Percentiles rank a stretch among this genome's conserved stretches.
Conservation (phyloP, 495 filamentous ascomycete genomes). For the Acidiella bohemica region DNA sequence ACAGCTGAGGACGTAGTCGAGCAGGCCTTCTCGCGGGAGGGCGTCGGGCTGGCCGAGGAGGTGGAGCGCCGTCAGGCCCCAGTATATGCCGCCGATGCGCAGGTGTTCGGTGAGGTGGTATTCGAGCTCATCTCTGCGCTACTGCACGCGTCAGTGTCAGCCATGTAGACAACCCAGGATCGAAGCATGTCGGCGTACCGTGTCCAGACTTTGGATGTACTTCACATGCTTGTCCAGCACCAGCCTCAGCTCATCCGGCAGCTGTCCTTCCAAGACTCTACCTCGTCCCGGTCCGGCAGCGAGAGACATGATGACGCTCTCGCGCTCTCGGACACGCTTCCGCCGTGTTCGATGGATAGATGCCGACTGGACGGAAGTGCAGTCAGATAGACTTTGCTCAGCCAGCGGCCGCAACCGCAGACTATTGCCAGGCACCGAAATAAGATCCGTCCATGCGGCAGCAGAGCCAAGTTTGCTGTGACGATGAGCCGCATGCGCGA, state of each 20-base stretch:
- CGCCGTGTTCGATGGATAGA: too few relatives aligned
- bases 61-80: constrained; percentile 83
- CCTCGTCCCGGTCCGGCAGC: constrained; percentile 49
- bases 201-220: constrained; percentile 89
- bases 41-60: constrained; percentile 68
- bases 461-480: too few relatives aligned
- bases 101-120: constrained; percentile 97
- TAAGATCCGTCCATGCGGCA: too few relatives aligned
- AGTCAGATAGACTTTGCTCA: too few relatives aligned
- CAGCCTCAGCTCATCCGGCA: constrained; percentile 49
- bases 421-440: too few relatives aligned
- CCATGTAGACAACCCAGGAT: too few relatives aligned
- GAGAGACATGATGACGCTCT: constrained; percentile 42
- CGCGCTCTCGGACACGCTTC: too few relatives aligned
- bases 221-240: constrained; percentile 67
- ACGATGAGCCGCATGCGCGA: too few relatives aligned
- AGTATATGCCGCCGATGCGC: constrained; percentile 87
- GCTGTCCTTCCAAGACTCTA: constrained; percentile 27
- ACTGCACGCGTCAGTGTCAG: constrained; percentile 24
- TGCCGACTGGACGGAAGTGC: too few relatives aligned
- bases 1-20: constrained; percentile 86
- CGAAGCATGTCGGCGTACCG: too few relatives aligned
- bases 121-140: constrained; percentile 83
- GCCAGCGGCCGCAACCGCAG: too few relatives aligned
- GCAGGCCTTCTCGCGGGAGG: constrained; percentile 64